These are phyloP conservation scores for Didymella sp. DNA, from an alignment of 2,329 filamentous ascomycete genomes.

Conservation along the genomic window DNA sequence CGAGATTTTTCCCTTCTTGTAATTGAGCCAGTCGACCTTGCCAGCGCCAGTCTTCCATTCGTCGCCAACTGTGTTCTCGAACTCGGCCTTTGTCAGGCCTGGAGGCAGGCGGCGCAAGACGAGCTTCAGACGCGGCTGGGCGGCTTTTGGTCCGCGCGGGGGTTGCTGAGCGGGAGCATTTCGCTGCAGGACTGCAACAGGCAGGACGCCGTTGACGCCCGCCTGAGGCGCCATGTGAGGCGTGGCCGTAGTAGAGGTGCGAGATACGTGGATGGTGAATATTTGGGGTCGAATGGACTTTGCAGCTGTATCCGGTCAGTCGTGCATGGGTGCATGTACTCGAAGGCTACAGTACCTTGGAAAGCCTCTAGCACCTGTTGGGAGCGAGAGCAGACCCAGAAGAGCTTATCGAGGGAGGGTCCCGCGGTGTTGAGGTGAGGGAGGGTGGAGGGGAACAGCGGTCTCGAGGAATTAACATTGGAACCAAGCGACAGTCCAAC, in stretches of 20 bases:
- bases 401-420: conserved; percentile 3
- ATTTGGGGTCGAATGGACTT: background rate
- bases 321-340: background rate
- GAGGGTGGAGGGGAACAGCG: conserved; percentile 16
- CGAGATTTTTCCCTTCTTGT: conserved; percentile 76
- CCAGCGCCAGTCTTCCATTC: conserved; percentile 84
- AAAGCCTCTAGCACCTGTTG: background rate
- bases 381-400: background rate
- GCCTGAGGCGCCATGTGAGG: conserved; percentile 40
- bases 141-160: conserved; percentile 48
- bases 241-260: background rate
- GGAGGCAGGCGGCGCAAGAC: conserved; percentile 85
- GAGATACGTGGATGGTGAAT: background rate
- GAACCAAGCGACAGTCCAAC: background rate
- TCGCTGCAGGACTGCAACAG: conserved; percentile 48
- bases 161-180: conserved; percentile 36
- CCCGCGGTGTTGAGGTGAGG: conserved; percentile 5
- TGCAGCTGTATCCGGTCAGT: background rate
- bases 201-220: conserved; percentile 50
- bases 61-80: conserved; percentile 72
- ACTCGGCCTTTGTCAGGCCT: conserved; percentile 81
- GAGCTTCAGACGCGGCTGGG: conserved; percentile 77
- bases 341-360: background rate
- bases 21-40: conserved; percentile 85
- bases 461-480: conserved; percentile 25